Conservation (phyloP, 2,329 filamentous ascomycete genomes). For the Thielaviopsis euricoi region DNA sequence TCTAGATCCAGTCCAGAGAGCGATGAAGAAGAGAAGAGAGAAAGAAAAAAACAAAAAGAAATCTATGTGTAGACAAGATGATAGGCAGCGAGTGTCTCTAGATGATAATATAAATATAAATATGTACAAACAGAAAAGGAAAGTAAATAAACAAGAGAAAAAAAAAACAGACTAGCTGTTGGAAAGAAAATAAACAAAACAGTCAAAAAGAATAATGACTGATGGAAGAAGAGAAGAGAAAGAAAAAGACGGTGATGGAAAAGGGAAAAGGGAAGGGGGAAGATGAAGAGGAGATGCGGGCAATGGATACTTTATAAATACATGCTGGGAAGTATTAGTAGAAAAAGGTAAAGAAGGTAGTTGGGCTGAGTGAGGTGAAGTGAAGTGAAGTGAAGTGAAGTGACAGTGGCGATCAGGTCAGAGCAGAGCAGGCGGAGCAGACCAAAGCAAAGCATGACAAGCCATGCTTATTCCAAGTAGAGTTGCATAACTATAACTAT, state of each 20-base stretch:
- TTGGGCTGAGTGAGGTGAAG: no score
- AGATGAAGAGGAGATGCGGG: neutral
- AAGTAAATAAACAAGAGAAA: constrained; percentile 1
- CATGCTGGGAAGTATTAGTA: neutral
- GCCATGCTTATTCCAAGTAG: no score
- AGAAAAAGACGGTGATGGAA: neutral
- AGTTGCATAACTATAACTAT: no score
- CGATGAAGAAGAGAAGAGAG: neutral
- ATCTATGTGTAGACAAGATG: neutral
- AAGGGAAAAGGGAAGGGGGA: constrained; percentile 5
- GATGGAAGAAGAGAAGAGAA: neutral
- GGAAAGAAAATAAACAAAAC: constrained; percentile 5
- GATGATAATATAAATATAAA: neutral
- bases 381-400: no score
- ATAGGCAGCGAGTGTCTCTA: neutral
- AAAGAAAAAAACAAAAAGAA: neutral
- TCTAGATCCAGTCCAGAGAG: constrained; percentile 5
- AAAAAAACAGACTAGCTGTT: constrained; percentile 8
- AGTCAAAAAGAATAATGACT: neutral
- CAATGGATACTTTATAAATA: neutral
- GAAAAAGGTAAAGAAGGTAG: no score
- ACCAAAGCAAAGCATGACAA: no score
- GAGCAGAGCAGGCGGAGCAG: no score
- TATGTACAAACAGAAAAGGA: neutral
- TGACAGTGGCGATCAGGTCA: no score